These are phyloP conservation scores for Aureobasidium subglaciale DNA, from an alignment of 2,329 filamentous ascomycete genomes.

Conservation along the genomic window DNA sequence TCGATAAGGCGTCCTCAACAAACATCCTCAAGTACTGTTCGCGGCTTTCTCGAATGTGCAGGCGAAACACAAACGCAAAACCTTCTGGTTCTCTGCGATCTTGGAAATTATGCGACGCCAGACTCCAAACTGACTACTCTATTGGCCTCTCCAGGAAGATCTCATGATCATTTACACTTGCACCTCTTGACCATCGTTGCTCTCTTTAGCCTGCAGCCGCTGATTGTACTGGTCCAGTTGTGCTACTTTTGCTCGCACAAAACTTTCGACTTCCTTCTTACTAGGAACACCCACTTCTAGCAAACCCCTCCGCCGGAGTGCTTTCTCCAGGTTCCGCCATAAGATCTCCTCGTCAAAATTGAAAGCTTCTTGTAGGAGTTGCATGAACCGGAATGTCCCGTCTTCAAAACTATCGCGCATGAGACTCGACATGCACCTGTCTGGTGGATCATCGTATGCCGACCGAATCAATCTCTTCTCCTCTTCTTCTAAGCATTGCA, in stretches of 20 bases:
- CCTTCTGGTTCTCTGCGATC: too few relatives aligned
- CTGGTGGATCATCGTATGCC: neutral
- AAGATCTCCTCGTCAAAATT: neutral
- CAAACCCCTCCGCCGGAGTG: neutral
- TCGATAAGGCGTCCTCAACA: too few relatives aligned
- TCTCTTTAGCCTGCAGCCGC: too few relatives aligned
- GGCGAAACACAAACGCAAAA: too few relatives aligned
- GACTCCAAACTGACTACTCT: too few relatives aligned
- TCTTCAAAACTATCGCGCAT: neutral
- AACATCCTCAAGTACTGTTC: too few relatives aligned
- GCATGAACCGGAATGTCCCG: neutral
- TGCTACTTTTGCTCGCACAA: neutral
- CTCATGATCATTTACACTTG: too few relatives aligned
- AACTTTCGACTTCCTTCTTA: neutral
- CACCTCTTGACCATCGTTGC: too few relatives aligned
- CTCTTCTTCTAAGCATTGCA: neutral
- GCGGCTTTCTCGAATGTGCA: too few relatives aligned
- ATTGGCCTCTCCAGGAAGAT: too few relatives aligned
- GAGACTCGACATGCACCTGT: neutral
- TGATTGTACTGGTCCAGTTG: neutral
- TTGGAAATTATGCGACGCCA: too few relatives aligned
- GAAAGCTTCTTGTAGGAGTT: neutral
- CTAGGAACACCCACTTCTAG: neutral
- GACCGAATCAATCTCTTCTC: neutral
- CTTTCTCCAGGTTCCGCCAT: neutral